Evolutionary conservation across 75 land plant species (phyloP), one percentile per base, ranked within the genome.

Genomic region (Selaginella moellendorffii): DNA sequence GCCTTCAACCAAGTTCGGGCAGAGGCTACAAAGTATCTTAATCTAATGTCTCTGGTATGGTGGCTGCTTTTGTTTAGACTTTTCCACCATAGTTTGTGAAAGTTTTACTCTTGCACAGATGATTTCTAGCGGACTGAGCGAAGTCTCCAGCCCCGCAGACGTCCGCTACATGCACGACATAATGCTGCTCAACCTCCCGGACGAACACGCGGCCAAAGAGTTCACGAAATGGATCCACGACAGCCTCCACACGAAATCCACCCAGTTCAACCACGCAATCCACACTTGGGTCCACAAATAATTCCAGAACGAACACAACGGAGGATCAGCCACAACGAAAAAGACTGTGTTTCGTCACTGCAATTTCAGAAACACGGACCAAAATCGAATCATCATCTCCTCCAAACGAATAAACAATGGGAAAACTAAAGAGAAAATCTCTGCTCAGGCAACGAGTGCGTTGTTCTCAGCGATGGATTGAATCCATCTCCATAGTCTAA

Each of bases 1-100:
- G 68, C 68, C 9, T 66, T 66, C 27, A 66, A 66, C 62, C 46
- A 53, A 25, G 1, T 66, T 5, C 54, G 68, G 24, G 68, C 25
- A 53, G 26, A 26, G 8, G 68, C 58, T 1, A 24, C 25, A 14
- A 51, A 51, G 27, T 66, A 51, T 28, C 68, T 66, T 1, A 53
- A 66, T 26, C 27, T 66, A 52, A 51, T 53, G 19, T 10, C 31
- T 21, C 24, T 66, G 58, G 68, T 66, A 66, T 19, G 54, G 1
- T 24, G 26, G 22, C 18, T 12, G 26, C 25, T 5, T 27, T 24
- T 25, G 2, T 24, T 24, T 24, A 61, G 2, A 22, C 63, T 2
- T 61, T 2, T 22, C 18, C 63, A 22, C 28, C 23, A 5, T 2
- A 24, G 2, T 19, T 54, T 5, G 5, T 54, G 19, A 2, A 19